Base-by-base conservation (phyloP, 1,139 yeast species). In the Geotrichum aggregatum region DNA sequence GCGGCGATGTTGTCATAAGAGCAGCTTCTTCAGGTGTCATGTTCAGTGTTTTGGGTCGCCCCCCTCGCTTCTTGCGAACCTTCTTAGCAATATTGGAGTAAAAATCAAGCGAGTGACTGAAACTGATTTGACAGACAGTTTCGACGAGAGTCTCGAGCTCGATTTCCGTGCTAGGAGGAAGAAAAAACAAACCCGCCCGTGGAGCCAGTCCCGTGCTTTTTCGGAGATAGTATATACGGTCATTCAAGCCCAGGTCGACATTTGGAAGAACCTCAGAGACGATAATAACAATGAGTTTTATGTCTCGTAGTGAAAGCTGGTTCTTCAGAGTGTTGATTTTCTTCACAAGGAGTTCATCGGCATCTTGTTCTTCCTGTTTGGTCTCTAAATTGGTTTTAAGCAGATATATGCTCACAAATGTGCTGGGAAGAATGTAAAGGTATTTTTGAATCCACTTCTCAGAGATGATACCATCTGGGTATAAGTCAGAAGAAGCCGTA, bases 401-500 rank as follows among this genome's bases (percentile, higher is more conserved):
- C 48, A 72, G 71, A 59, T 75, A 73, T 41, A 78, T 69, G 1
- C 75, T 63, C 3, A 78, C 64, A 47, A 74, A 70, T 0, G 76
- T 71, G 1, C 75, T 59, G 0, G 84, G 84, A 21, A 70, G 49
- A 4, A 67, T 53, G 18, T 71, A 67, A 35, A 69, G 65, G 59
- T 79, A 77, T 61, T 78, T 80, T 36, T 72, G 70, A 10, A 79
- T 55, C 85, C 84, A 80, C 24, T 73, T 67, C 0, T 61, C 58
- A 0, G 76, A 68, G 24, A 78, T 58, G 1, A 78, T 61, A 0
- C 73, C 73, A 24, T 76, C 74, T 0, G 79, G 77, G 50, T 67
- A 71, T 49, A 71, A 61, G 4, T 61, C 61, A 0, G 76, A 69
- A 3, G 62, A 61, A 2, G 66, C 65, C 49, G 71, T 71, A 47